A percentile compares a stretch with the other conserved stretches of the same genome.
phyloP scores from a whole-genome alignment of 148 eudicot species.

The Vaccinium macrocarpon region DNA sequence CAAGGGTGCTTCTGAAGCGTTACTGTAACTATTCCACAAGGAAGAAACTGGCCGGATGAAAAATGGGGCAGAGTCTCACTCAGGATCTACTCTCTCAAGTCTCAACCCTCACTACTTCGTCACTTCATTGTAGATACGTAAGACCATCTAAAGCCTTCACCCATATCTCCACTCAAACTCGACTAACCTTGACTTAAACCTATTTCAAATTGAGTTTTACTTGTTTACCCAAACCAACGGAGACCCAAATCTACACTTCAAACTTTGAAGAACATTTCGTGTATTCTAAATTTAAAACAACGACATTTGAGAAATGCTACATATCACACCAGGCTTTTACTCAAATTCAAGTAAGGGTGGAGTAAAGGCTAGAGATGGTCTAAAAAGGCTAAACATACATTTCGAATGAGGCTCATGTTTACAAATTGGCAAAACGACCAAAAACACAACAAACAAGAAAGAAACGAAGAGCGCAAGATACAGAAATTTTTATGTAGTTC shows the following conservation, averaged over 20 bases:
- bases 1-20: neutral
- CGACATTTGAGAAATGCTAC: neutral
- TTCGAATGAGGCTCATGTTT: neutral
- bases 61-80: neutral
- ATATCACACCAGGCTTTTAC: neutral
- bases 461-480: neutral
- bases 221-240: neutral
- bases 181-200: neutral
- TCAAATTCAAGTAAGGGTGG: neutral
- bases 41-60: neutral
- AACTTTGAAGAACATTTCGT: neutral
- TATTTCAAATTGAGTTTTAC: neutral
- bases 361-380: neutral
- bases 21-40: neutral
- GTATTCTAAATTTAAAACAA: neutral
- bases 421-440: neutral
- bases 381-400: neutral
- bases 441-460: neutral
- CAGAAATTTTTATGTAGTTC: no score
- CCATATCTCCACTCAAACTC: neutral
- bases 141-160: neutral
- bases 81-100: neutral
- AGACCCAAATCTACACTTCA: neutral
- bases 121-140: neutral
- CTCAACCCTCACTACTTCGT: neutral